phyloP scores from a whole-genome alignment of 2,329 filamentous ascomycete species.

The Xylaria sp. region DNA sequence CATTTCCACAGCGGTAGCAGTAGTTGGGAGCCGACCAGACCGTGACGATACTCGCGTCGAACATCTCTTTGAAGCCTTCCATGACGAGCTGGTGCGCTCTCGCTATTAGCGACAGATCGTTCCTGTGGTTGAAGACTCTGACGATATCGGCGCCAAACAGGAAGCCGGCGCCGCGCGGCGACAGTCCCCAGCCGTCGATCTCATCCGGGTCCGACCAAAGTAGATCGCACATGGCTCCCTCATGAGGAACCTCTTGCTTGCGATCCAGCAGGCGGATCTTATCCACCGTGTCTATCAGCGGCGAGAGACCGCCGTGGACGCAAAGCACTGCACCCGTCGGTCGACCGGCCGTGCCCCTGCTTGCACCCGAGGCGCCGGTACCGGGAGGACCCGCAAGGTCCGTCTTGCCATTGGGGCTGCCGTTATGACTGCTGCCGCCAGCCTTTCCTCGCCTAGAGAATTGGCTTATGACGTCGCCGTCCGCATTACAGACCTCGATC shows the following conservation, averaged over 20 bases:
- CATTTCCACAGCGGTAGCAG: constrained; percentile 94
- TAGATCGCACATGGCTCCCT: constrained; percentile 98
- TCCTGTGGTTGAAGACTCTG: constrained; percentile 92
- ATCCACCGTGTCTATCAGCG: constrained; percentile 90
- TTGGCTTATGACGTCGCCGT: constrained; percentile 77
- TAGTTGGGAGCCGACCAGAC: constrained; percentile 99
- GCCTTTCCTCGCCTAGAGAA: constrained; percentile 55
- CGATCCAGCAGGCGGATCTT: constrained; percentile 94
- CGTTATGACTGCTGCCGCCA: constrained; percentile 34
- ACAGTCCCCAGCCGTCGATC: constrained; percentile 95
- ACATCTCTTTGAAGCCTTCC: constrained; percentile 99
- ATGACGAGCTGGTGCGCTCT: constrained; percentile 97
- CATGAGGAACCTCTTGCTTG: constrained; percentile 97
- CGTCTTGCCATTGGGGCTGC: constrained; percentile 47
- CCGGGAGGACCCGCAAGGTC: constrained; percentile 74
- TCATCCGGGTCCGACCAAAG: constrained; percentile 98
- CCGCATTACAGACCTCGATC: constrained; percentile 89
- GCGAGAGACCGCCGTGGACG: constrained; percentile 91
- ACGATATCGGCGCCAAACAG: constrained; percentile 96
- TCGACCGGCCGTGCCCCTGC: constrained; percentile 67
- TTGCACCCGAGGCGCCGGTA: constrained; percentile 76
- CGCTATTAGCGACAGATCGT: constrained; percentile 90
- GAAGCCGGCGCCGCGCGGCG: constrained; percentile 92
- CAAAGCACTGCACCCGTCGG: constrained; percentile 86
- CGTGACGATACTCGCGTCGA: constrained; percentile 91